Evolutionary conservation across 2,329 filamentous ascomycete species (phyloP), one percentile per base, ranked within the genome.

Genomic region (Dryadomyces quercus-mongolicae): DNA sequence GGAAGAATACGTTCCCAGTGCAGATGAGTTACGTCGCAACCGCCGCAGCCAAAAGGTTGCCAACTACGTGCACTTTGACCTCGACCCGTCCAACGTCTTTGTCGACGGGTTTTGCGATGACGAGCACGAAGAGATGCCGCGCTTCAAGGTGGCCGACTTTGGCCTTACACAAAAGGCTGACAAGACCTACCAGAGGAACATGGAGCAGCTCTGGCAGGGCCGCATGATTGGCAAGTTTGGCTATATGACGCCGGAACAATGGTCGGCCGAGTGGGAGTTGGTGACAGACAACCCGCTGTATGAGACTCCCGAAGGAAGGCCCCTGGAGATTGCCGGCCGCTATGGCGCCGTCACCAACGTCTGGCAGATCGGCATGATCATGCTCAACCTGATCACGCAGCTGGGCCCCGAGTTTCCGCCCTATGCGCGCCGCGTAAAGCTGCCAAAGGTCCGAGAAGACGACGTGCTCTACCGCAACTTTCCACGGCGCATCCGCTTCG

Each of bases 31-130:
- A 18, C 20, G 13, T 3, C 52, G 21, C 2, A 36, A 40, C 16
- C 40, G 4, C 20, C 20, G 38, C 38, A 12, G 16, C 13, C 5
- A 51, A 4, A 51, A 51, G 49, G 5, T 34, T 31, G 42, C 57
- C 47, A 53, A 59, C 58, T 52, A 57, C 45, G 60, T 58, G 52
- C 61, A 60, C 57, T 55, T 62, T 52, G 56, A 51, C 55, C 51
- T 60, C 22, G 57, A 61, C 54, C 56, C 59, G 47, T 51, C 42
- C 50, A 61, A 61, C 47, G n/a, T 60, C 13, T 34, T 60, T 7
- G 54, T 59, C 12, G 55, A 16, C 22, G 43, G 13, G n/a, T 48
- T 54, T 20, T 43, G 48, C 34, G 18, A 20, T 3, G 22, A 15
- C 42, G 49, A 52, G 13, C 51, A 51, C 51, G 6, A 44, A 4